phyloP scores from a whole-genome alignment of 306 rosid genomes.

The Cicer arietinum region DNA sequence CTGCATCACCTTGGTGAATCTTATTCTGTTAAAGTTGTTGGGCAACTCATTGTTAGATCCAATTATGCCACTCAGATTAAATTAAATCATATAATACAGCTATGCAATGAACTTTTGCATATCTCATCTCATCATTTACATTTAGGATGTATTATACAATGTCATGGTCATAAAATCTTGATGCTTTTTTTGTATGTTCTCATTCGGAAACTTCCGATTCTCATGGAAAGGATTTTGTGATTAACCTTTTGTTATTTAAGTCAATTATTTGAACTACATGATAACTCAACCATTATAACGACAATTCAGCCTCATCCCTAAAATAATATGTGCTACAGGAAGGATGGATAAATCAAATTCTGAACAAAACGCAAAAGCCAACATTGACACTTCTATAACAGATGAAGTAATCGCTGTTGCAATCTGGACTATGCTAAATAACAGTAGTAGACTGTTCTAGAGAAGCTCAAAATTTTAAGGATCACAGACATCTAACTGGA shows the following conservation, averaged over 20 bases:
- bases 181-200: background rate
- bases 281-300: too few relatives aligned
- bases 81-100: conserved; percentile 25
- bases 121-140: background rate
- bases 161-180: conserved; percentile 11
- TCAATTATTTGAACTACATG: too few relatives aligned
- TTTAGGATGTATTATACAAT: conserved; percentile 12
- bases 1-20: conserved; percentile 45
- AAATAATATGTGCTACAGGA: background rate
- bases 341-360: conserved; percentile 22
- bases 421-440: conserved; percentile 41
- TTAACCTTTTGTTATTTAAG: too few relatives aligned
- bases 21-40: conserved; percentile 52
- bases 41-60: conserved; percentile 44
- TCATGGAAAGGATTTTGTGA: too few relatives aligned
- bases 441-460: conserved; percentile 31
- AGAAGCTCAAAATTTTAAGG: conserved; percentile 45
- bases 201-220: too few relatives aligned
- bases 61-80: conserved; percentile 32
- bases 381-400: conserved; percentile 31
- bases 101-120: conserved; percentile 2
- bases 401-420: conserved; percentile 39
- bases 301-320: too few relatives aligned
- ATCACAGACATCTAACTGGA: conserved; percentile 73
- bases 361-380: conserved; percentile 42